Base-by-base conservation (phyloP, 768 basidiomycete species). In the Amanita pallidorosea region DNA sequence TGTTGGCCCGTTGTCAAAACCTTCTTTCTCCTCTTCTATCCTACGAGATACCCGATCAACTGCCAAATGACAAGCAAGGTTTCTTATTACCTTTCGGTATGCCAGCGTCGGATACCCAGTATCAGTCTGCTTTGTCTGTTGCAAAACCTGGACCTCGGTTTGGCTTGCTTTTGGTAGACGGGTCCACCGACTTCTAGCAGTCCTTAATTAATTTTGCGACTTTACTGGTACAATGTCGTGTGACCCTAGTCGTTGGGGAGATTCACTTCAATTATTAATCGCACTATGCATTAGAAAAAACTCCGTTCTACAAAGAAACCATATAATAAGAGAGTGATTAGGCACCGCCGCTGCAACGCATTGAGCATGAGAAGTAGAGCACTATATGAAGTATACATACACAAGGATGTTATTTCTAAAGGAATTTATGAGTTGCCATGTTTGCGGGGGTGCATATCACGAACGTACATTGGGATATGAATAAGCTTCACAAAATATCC, bases 401-500 rank as follows among this genome's bases (percentile, higher is more conserved):
- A 96, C 93, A 55, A 96, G 80, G 60, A 96, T 96, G 66, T 96
- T 95, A 72, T 95, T 96, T 79, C 92, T 95, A 37, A n/a, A 9
- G 13, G 17, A 62, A 47, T 58, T 54, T 51, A 45, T 7, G 7
- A 49, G 29, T 43, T 38, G 36, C n/a, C 18, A 15, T 43, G 13
- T 29, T 38, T 27, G 34, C 9, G 12, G 2, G 23, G 23, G 13
- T 1, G 31, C 9, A 36, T 46, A 35, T 48, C 35, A 48, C 15
- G 53, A 34, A 81, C 93, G 72, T 58, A 95, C 93, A 96, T 95
- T 60, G 94, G 93, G 68, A 95, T 96, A 69, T 97, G 93, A 60
- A 98, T 93, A 57, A 97, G 82, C 69, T 97, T 97, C 58, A 96
- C 94, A 63, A 98, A 86, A 74, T 95, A 99, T 13, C 96, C 96